Evolutionary conservation across 116 monocot species (phyloP), one percentile per base, ranked within the genome.

Genomic region (Cymodocea nodosa): DNA sequence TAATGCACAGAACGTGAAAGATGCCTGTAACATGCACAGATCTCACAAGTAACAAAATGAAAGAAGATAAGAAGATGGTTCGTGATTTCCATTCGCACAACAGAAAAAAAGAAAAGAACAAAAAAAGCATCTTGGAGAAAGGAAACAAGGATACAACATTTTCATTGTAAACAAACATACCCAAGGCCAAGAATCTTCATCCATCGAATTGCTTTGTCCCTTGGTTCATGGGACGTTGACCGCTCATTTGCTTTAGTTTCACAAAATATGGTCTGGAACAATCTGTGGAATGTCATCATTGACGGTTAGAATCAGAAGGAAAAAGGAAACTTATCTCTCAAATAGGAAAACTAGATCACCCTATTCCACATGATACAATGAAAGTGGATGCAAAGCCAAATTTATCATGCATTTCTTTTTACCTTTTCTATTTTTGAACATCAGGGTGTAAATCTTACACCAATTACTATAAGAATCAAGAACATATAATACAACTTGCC

Each of bases 11-110:
- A 22, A 56, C 12, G 22, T 8, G 23, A 56, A 56, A 22, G 23
- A 56, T 22, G 23, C 10, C 13, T 56, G 56, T 56, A 52, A n/a
- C 52, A 56, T 56, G 56, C 53, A 58, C 15, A 24, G 0, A 13
- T 58, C 4, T 25, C n/a, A 56, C 22, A 58, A 58, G 8, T 23
- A 58, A 58, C 58, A 58, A 62, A 36, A 62, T 39, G 54, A 35
- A 61, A 61, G 37, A 37, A 37, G 35, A 62, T 37, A 61, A 61
- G 37, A 37, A 37, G 35, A 62, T 37, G 15, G 35, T 62, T 37
- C 18, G 18, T n/a, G 36, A 62, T 36, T 39, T 62, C 17, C 16
- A 62, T 19, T 36, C 36, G 37, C 7, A n/a, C 34, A 17, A 62
- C 34, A 62, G 15, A 23, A 62, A 36, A 61, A 30, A 30, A 30